Percentiles rank a stretch among this genome's conserved stretches.
phyloP scores from a whole-genome alignment of 2,329 filamentous ascomycete species.

The Trichophyton rubrum region DNA sequence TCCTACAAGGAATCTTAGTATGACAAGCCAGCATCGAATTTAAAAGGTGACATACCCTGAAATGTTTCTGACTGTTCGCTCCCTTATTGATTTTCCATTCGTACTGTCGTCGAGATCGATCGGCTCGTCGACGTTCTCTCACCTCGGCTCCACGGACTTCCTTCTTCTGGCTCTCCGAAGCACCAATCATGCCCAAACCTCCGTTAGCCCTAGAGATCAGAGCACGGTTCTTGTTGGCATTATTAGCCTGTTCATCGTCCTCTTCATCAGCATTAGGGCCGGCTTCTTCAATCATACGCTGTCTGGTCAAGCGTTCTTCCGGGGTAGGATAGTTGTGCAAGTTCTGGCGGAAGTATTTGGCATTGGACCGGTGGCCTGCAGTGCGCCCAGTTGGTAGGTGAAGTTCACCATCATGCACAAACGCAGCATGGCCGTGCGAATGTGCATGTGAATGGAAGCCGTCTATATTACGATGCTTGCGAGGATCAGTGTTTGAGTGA shows the following conservation, averaged over 20 bases:
- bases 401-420: slow-evolving; percentile 85
- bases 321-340: slow-evolving; percentile 68
- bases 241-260: slow-evolving; percentile 22
- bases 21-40: neutral
- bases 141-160: slow-evolving; percentile 55
- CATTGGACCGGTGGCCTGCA: slow-evolving; percentile 78
- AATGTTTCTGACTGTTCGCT: slow-evolving; percentile 67
- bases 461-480: slow-evolving; percentile 60
- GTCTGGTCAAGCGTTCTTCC: slow-evolving; percentile 58
- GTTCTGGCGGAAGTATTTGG: slow-evolving; percentile 87
- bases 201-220: slow-evolving; percentile 57
- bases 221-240: slow-evolving; percentile 35
- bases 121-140: slow-evolving; percentile 53
- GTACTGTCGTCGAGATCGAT: slow-evolving; percentile 49
- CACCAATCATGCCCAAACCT: slow-evolving; percentile 64
- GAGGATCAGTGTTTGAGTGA: slow-evolving; percentile 48
- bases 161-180: slow-evolving; percentile 61
- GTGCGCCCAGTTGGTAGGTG: slow-evolving; percentile 82
- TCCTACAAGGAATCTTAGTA: slow-evolving; percentile 29
- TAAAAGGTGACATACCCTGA: slow-evolving; percentile 39
- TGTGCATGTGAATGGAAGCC: slow-evolving; percentile 76
- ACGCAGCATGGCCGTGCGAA: slow-evolving; percentile 57
- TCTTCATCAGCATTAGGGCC: slow-evolving; percentile 39
- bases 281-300: slow-evolving; percentile 44
- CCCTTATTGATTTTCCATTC: slow-evolving; percentile 60